These are phyloP conservation scores for Populus hybrid DNA, from an alignment of 441 rosid species.

Conservation along the genomic window DNA sequence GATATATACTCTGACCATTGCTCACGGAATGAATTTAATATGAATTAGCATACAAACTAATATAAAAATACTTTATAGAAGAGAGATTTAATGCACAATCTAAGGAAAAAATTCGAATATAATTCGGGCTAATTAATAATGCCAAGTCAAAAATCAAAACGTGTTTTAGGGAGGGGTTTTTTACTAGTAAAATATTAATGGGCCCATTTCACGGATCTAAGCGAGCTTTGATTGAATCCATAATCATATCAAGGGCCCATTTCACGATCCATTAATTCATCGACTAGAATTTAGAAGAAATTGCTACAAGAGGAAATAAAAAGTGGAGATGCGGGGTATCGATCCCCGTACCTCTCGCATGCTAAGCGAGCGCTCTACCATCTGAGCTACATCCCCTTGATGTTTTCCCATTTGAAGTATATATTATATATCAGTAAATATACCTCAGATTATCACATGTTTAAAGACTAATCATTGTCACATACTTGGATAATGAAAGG, in stretches of 20 bases:
- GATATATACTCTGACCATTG: too few relatives aligned
- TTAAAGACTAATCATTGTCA: too few relatives aligned
- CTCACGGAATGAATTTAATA: background rate
- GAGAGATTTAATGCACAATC: background rate
- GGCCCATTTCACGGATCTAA: background rate
- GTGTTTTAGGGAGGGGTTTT: background rate
- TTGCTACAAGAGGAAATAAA: background rate
- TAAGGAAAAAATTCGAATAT: background rate
- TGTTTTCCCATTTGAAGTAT: too few relatives aligned
- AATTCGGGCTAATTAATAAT: background rate
- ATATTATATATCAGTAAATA: too few relatives aligned
- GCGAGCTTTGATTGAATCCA: background rate
- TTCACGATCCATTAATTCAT: background rate
- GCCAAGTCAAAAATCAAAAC: background rate
- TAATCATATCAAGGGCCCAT: background rate
- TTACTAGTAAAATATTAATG: background rate
- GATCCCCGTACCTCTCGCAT: conserved; percentile 93
- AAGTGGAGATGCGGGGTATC: conserved; percentile 52
- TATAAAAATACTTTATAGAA: background rate
- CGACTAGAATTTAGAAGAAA: background rate
- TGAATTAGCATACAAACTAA: too few relatives aligned
- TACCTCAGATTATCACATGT: too few relatives aligned
- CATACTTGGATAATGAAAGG: too few relatives aligned
- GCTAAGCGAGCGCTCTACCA: conserved; percentile 99
- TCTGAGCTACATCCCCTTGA: conserved; percentile 97